These are phyloP conservation scores for Triticum urartu DNA, from an alignment of 176 grass and related monocot genomes.

Conservation along the genomic window DNA sequence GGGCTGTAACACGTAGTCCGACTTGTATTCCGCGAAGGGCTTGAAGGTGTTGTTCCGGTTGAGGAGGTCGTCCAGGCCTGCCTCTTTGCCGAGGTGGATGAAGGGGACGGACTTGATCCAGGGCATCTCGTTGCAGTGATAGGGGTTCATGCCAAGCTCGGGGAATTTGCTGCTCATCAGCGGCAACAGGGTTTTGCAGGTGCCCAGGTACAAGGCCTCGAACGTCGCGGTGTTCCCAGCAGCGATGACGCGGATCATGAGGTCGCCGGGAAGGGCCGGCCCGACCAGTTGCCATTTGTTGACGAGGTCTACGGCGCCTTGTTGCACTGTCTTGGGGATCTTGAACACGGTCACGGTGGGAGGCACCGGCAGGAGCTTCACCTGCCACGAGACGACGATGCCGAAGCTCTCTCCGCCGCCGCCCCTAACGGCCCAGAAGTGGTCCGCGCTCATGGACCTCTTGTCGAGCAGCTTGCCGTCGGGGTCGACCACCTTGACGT, in stretches of 20 bases:
- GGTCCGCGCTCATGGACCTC: constrained; percentile 32
- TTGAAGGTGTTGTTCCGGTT: background rate
- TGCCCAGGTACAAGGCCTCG: constrained; percentile 32
- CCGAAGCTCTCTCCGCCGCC: constrained; percentile 50
- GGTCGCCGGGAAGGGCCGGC: constrained; percentile 19
- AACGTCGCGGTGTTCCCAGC: background rate
- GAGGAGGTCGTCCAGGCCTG: background rate
- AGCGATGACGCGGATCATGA: constrained; percentile 28
- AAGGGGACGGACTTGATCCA: constrained; percentile 37
- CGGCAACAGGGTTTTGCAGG: background rate
- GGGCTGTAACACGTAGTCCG: constrained; percentile 28
- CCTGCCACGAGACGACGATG: constrained; percentile 38
- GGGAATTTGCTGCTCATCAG: constrained; percentile 18
- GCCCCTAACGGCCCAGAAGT: constrained; percentile 48
- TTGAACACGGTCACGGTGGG: constrained; percentile 30
- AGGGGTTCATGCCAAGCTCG: background rate
- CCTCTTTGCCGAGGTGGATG: background rate
- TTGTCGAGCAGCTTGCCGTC: constrained; percentile 36
- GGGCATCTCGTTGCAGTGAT: constrained; percentile 41
- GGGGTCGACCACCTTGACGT: constrained; percentile 42
- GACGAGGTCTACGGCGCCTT: constrained; percentile 37
- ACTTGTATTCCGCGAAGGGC: constrained; percentile 33
- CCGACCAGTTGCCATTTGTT: constrained; percentile 51
- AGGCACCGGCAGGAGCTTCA: constrained; percentile 27
- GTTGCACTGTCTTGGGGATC: background rate